phyloP scores from a whole-genome alignment of 352 stramenopile genomes.

The Phytophthora brassicae region DNA sequence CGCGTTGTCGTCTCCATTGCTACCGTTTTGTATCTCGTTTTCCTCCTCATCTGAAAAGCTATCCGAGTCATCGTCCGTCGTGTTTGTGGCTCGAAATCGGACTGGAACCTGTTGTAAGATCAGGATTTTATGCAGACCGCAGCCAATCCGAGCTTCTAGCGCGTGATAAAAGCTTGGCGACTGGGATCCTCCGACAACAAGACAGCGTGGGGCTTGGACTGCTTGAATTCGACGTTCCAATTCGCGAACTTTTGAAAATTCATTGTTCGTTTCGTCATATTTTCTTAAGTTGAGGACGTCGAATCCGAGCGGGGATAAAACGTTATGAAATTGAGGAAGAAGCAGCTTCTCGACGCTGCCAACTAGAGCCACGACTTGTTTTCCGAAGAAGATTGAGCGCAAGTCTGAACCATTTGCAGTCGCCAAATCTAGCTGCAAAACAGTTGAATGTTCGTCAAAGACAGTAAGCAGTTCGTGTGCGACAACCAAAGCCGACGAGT shows the following conservation, averaged over 20 bases:
- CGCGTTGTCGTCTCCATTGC: slow-evolving; percentile 11
- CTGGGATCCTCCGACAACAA: slow-evolving; percentile 35
- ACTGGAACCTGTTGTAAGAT: slow-evolving; percentile 46
- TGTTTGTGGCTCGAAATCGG: slow-evolving; percentile 11
- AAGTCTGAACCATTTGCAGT: slow-evolving; percentile 14
- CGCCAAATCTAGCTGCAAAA: slow-evolving; percentile 36
- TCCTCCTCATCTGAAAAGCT: slow-evolving; percentile 61
- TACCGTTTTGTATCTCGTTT: slow-evolving; percentile 1
- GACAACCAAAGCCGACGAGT: slow-evolving; percentile 14
- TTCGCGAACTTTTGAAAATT: background rate
- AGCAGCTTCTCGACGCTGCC: slow-evolving; percentile 27
- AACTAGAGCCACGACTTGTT: slow-evolving; percentile 34
- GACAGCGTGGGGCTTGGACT: slow-evolving; percentile 28
- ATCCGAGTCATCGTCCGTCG: slow-evolving; percentile 24
- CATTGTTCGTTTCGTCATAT: slow-evolving; percentile 3
- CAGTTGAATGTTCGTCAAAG: slow-evolving; percentile 26
- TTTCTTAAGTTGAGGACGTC: slow-evolving; percentile 29
- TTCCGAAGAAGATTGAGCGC: slow-evolving; percentile 33
- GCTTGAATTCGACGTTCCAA: slow-evolving; percentile 30
- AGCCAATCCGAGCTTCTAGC: slow-evolving; percentile 34
- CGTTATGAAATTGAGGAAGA: slow-evolving; percentile 16
- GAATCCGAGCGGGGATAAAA: slow-evolving; percentile 22
- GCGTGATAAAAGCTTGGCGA: slow-evolving; percentile 37
- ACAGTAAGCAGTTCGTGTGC: slow-evolving; percentile 15
- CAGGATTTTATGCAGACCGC: slow-evolving; percentile 36